Evolutionary conservation across 768 basidiomycete genomes (phyloP).

Genomic region (Naganishia onofrii): DNA sequence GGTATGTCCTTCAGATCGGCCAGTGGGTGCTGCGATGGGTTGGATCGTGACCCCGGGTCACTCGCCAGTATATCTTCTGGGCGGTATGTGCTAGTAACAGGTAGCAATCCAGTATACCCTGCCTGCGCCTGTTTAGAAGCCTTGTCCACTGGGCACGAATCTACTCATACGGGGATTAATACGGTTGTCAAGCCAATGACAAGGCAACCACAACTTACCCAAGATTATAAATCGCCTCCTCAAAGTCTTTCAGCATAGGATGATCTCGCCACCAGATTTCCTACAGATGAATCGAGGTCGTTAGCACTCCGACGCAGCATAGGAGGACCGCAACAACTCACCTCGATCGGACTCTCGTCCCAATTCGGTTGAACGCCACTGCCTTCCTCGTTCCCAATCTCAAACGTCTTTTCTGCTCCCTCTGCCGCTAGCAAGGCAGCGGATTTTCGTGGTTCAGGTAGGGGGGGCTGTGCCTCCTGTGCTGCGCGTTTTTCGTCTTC

Average conservation of each 20-base stretch:
- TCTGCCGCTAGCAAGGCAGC: neutral
- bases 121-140: constrained; percentile 37
- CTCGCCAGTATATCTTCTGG: neutral
- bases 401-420: neutral
- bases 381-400: constrained; percentile 27
- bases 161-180: too few relatives aligned
- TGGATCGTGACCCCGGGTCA: too few relatives aligned
- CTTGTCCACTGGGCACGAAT: constrained; percentile 42
- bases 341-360: constrained; percentile 43
- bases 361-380: constrained; percentile 38
- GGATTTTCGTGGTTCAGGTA: constrained; percentile 24
- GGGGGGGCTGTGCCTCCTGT: constrained; percentile 16
- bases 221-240: constrained; percentile 43
- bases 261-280: constrained; percentile 41
- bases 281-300: constrained; percentile 8
- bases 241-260: constrained; percentile 36
- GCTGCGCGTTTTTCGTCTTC: constrained; percentile 24
- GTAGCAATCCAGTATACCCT: neutral
- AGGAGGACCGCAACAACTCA: constrained; percentile 19
- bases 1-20: neutral
- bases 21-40: neutral
- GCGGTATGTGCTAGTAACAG: neutral
- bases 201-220: constrained; percentile 25
- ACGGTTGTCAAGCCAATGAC: neutral
- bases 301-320: neutral